Evolutionary conservation across 2,329 filamentous ascomycete genomes (phyloP).

Genomic region (Xylariomycetidae sp.): DNA sequence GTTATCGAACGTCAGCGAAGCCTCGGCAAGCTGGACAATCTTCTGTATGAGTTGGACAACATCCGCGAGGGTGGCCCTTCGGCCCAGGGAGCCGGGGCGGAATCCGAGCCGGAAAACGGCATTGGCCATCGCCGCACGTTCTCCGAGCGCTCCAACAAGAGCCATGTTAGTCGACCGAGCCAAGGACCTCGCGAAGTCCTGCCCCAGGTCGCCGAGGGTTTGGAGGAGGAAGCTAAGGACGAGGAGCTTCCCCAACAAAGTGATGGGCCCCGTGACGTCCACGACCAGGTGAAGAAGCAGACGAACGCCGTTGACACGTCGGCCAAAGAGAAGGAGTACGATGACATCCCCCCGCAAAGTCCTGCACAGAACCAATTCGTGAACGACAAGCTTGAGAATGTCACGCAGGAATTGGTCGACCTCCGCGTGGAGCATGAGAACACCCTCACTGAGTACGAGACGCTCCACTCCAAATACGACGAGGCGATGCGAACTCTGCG

Average conservation of each 20-base stretch:
- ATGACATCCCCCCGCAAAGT: slow-evolving; percentile 52
- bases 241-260: slow-evolving; percentile 8
- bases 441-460: slow-evolving; percentile 73
- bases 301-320: slow-evolving; percentile 2
- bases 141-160: slow-evolving; percentile 49
- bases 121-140: slow-evolving; percentile 38
- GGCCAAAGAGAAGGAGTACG: slow-evolving; percentile 4
- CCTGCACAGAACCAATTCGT: slow-evolving; percentile 80
- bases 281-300: slow-evolving; percentile 7
- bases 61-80: slow-evolving; percentile 56
- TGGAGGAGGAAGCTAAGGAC: slow-evolving; percentile 24
- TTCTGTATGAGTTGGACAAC: slow-evolving; percentile 84
- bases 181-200: slow-evolving; percentile 47
- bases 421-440: slow-evolving; percentile 85
- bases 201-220: slow-evolving; percentile 42
- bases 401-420: slow-evolving; percentile 87
- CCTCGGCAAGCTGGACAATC: slow-evolving; percentile 86
- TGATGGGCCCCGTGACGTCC: slow-evolving; percentile 1
- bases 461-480: slow-evolving; percentile 83
- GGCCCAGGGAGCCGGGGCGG: slow-evolving; percentile 24
- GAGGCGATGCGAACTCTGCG: slow-evolving; percentile 76
- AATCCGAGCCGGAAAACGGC: slow-evolving; percentile 32
- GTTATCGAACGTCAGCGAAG: slow-evolving; percentile 93
- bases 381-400: slow-evolving; percentile 83
- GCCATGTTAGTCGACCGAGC: slow-evolving; percentile 47